Evolutionary conservation across 225 moss, liverwort and hornwort genomes (phyloP), one percentile per base, ranked within the genome.

Genomic region (Straminergon stramineum): DNA sequence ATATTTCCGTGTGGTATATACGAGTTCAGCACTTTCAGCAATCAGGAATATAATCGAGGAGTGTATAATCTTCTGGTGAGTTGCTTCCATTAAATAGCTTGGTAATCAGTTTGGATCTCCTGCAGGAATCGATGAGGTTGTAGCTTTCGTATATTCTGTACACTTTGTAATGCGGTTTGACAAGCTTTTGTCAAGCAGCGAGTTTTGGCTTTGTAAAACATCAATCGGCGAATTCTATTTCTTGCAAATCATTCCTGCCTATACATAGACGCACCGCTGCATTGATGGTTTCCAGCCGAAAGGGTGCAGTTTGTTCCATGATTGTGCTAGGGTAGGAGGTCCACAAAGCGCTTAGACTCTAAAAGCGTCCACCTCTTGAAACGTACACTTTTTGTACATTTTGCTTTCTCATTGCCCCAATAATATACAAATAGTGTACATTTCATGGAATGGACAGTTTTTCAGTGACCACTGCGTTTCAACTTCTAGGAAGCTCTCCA

Each of bases 101-200:
- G 52, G 79, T 41, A 83, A 43, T 82, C 48, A 27, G 53, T 82
- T 48, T 65, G 34, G 62, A 77, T 27, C 37, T 71, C 61, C 68
- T 22, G 31, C 65, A 43, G 67, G 52, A 83, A 24, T 48, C 86
- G 58, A 65, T 84, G 73, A 67, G 75, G 55, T 84, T 68, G 79
- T 87, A 86, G 90, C 41, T 86, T 66, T 37, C 67, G 88, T 74
- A 73, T 20, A 34, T 89, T 73, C 86, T 84, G 84, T 75, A 88
- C 71, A 84, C 86, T 86, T 28, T 84, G 73, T 68, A 76, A 43
- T 64, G 76, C 77, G 45, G 85, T 62, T 82, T 62, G 45, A 51
- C 61, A 61, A 53, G 71, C 62, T 34, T 69, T 63, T 23, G 69
- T 60, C 23, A 45, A 87, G 75, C 57, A 34, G 78, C 65, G 27